A percentile compares a stretch with the other conserved stretches of the same genome.
Evolutionary conservation across 2,329 filamentous ascomycete genomes (phyloP).

Genomic region (Fusarium euwallaceae): DNA sequence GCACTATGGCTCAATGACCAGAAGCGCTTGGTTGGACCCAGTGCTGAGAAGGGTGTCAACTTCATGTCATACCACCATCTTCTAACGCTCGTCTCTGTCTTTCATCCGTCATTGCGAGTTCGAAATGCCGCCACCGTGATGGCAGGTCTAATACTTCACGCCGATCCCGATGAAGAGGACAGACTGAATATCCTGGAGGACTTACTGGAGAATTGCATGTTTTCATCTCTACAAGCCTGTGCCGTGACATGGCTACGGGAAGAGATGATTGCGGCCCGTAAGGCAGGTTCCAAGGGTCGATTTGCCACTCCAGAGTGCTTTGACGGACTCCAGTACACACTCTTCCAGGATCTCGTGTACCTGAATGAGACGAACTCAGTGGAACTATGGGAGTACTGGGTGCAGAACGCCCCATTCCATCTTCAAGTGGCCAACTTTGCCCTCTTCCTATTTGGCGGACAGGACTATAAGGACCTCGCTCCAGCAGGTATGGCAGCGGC

Average conservation of each 20-base stretch:
- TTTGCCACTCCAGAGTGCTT: slow-evolving; percentile 69
- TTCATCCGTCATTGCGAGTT: slow-evolving; percentile 67
- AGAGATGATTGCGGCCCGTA: slow-evolving; percentile 66
- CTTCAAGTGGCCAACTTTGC: slow-evolving; percentile 73
- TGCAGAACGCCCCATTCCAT: slow-evolving; percentile 66
- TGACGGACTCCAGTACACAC: slow-evolving; percentile 70
- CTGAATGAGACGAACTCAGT: slow-evolving; percentile 58
- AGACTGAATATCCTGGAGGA: slow-evolving; percentile 74
- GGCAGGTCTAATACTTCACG: slow-evolving; percentile 68
- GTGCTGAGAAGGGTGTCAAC: slow-evolving; percentile 54
- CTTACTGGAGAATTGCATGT: slow-evolving; percentile 74
- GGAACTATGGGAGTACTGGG: slow-evolving; percentile 65
- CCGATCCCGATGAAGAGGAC: slow-evolving; percentile 70
- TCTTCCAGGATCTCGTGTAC: slow-evolving; percentile 70
- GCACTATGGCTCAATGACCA: slow-evolving; percentile 70
- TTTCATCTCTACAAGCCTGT: slow-evolving; percentile 71
- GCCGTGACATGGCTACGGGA: slow-evolving; percentile 75
- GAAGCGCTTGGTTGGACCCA: slow-evolving; percentile 55
- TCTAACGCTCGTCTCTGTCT: slow-evolving; percentile 68
- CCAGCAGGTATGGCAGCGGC: slow-evolving; percentile 69
- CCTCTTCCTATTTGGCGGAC: slow-evolving; percentile 65
- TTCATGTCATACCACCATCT: slow-evolving; percentile 74
- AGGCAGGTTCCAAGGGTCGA: slow-evolving; percentile 48
- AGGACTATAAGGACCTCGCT: slow-evolving; percentile 61
- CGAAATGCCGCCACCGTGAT: slow-evolving; percentile 68